phyloP scores from a whole-genome alignment of 2,329 filamentous ascomycete species.

The Fusarium torulosum region DNA sequence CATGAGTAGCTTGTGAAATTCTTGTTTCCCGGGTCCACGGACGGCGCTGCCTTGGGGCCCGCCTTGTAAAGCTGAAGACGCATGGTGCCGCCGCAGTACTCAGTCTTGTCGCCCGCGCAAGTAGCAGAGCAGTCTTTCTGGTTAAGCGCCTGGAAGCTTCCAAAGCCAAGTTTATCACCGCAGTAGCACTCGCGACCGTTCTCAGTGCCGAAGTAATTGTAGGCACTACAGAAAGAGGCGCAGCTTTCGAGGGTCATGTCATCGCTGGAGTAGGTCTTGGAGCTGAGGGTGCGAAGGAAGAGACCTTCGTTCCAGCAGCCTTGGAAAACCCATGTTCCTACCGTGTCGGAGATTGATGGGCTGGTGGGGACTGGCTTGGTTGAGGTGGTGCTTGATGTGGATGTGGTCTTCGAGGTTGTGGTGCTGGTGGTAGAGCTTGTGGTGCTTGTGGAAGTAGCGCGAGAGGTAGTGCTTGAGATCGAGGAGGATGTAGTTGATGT shows the following conservation, averaged over 20 bases:
- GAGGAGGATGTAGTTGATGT: background rate
- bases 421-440: background rate
- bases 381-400: background rate
- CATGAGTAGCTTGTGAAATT: slow-evolving; percentile 57
- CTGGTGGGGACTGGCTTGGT: slow-evolving; percentile 39
- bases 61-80: slow-evolving; percentile 52
- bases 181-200: slow-evolving; percentile 58
- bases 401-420: background rate
- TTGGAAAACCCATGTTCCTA: slow-evolving; percentile 51
- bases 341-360: slow-evolving; percentile 42
- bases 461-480: background rate
- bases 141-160: slow-evolving; percentile 46
- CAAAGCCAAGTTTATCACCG: slow-evolving; percentile 50
- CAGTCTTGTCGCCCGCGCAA: slow-evolving; percentile 50
- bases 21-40: slow-evolving; percentile 51
- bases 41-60: slow-evolving; percentile 37
- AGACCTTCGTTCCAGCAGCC: slow-evolving; percentile 55
- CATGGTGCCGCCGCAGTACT: slow-evolving; percentile 54
- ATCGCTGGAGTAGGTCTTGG: slow-evolving; percentile 48
- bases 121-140: slow-evolving; percentile 52
- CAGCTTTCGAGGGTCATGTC: slow-evolving; percentile 54
- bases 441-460: background rate
- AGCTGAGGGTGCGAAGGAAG: slow-evolving; percentile 50
- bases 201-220: slow-evolving; percentile 52
- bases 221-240: slow-evolving; percentile 49